Evolutionary conservation across 1,284 basidiomycete species (phyloP).

Genomic region (Ceratobasidium theobromae): DNA sequence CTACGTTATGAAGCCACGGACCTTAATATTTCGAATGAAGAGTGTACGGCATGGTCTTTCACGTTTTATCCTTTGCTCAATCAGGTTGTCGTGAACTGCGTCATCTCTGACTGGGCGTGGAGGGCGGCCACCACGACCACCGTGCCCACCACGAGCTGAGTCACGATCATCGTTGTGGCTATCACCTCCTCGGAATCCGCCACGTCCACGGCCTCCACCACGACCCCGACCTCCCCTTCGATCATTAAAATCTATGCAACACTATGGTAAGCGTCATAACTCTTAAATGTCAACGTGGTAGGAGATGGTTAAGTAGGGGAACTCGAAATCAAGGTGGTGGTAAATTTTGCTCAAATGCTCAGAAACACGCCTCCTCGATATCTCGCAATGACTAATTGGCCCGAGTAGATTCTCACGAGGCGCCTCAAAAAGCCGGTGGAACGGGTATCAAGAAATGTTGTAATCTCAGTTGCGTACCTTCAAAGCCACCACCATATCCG

Average conservation of each 20-base stretch:
- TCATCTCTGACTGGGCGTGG: constrained; percentile 62
- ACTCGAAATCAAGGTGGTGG: background rate
- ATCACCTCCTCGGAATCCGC: constrained; percentile 33
- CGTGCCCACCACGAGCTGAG: constrained; percentile 8
- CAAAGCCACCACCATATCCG: constrained; percentile 55
- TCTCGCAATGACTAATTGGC: constrained; percentile 20
- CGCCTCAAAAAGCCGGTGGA: background rate
- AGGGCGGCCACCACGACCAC: constrained; percentile 42
- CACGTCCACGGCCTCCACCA: constrained; percentile 32
- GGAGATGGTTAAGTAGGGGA: background rate
- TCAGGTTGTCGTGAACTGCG: constrained; percentile 81
- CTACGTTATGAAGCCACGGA: constrained; percentile 43
- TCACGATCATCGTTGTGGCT: constrained; percentile 29
- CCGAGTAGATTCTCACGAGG: constrained; percentile 12
- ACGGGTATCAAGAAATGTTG: constrained; percentile 13
- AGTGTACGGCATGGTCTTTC: constrained; percentile 93
- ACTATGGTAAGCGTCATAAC: background rate
- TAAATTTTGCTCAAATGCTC: constrained; percentile 31
- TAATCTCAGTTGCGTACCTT: constrained; percentile 29
- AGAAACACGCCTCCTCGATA: constrained; percentile 8
- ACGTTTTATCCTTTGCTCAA: constrained; percentile 85
- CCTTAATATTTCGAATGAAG: constrained; percentile 97
- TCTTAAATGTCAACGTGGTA: background rate
- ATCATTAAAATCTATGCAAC: constrained; percentile 16
- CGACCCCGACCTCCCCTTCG: constrained; percentile 26